Base-by-base conservation (phyloP, 1,139 yeast genomes). In the Hyphopichia burtonii region DNA sequence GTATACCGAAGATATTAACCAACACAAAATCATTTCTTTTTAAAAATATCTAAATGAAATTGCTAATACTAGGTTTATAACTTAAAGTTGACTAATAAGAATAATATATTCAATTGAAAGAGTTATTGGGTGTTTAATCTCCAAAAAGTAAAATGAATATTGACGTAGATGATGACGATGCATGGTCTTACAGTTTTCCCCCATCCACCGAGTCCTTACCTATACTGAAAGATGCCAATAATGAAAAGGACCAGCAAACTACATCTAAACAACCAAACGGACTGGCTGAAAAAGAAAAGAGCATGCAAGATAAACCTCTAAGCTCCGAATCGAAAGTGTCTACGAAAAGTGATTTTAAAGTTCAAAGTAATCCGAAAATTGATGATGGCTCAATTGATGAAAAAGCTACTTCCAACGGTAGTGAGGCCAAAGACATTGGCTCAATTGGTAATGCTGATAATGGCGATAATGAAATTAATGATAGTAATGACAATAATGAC, bases 181-280 rank as follows among this genome's bases (percentile, higher is more conserved):
- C 71, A 8, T 72, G 78, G 78, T 59, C 69, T 11, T 71, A 70
- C 49, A 68, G 76, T 9, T 67, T 71, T 45, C 76, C 76, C 2
- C 66, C 75, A 1, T 68, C 76, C 5, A 51, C 60, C 1, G 77
- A 70, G 15, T 59, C 66, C 4, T 50, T 65, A 20, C 56, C 52
- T 7, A 33, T 48, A 15, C 12, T n/a, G 22, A 31, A 31, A n/a
- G 34, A 31, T 17, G 4, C n/a, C 8, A 17, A 31, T 18, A 7
- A 17, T 22, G 9, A 22, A 22, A 22, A 22, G 23, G 9, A 11
- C 18, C 38, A 19, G n/a, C 7, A 34, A 15, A 20, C 28, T 16
- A 12, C 19, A 27, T 49, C 35, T 55, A 47, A 22, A 62, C 70
- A 7, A 67, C 65, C 44, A 6, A 27, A 27, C 12, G 31, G 31